These are phyloP conservation scores for Ambrosia trifida DNA, from an alignment of 129 eudicot species.

Conservation along the genomic window DNA sequence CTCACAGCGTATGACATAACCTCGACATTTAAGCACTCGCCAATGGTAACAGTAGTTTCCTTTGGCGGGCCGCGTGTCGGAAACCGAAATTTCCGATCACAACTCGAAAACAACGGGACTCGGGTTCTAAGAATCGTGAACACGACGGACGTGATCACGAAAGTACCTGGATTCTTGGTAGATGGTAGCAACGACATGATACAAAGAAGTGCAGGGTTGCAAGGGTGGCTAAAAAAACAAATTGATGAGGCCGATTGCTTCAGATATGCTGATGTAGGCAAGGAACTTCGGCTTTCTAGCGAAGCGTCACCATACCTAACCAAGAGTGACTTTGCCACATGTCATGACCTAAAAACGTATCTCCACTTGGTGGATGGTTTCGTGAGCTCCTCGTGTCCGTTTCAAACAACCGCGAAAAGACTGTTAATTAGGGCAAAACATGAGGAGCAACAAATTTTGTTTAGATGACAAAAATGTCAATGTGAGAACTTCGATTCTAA, in stretches of 20 bases:
- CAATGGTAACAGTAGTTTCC: constrained; percentile 72
- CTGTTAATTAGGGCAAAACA: constrained; percentile 28
- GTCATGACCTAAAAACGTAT: constrained; percentile 84
- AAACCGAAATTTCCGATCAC: constrained; percentile 54
- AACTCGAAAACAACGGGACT: constrained; percentile 56
- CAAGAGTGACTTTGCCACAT: constrained; percentile 51
- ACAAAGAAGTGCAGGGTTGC: constrained; percentile 26
- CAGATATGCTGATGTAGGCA: constrained; percentile 75
- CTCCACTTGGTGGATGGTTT: constrained; percentile 60
- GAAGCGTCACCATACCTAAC: constrained; percentile 48
- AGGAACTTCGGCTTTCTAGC: constrained; percentile 67
- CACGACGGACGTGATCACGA: constrained; percentile 71
- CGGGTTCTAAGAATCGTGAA: constrained; percentile 74
- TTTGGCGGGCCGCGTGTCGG: constrained; percentile 90
- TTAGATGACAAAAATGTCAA: constrained; percentile 27
- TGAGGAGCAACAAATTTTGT: constrained; percentile 32
- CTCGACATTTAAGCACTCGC: constrained; percentile 42
- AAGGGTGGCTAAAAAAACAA: constrained; percentile 49
- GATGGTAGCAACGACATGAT: constrained; percentile 32
- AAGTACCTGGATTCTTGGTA: constrained; percentile 69
- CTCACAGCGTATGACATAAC: constrained; percentile 70
- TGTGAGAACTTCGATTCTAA: too few relatives aligned
- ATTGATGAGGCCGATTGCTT: constrained; percentile 50
- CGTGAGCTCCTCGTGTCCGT: constrained; percentile 68
- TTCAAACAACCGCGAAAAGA: constrained; percentile 50